Base-by-base conservation (phyloP, 345 rosid genomes). In the Rhodomyrtus tomentosa region DNA sequence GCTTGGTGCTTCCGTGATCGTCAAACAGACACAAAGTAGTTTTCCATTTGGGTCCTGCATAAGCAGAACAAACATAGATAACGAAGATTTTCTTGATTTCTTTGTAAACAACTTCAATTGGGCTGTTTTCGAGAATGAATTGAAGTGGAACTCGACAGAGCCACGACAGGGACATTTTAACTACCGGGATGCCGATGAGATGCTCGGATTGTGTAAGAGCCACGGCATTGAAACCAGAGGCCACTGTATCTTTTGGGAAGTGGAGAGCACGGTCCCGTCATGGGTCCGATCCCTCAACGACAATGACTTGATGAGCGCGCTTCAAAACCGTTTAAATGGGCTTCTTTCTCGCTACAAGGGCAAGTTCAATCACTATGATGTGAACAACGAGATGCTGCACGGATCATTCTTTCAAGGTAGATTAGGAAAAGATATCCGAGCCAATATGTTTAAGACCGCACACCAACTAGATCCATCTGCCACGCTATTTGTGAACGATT, bases 171-270 rank as follows among this genome's bases (percentile, higher is more conserved):
- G 99, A 20, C 94, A 88, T 54, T 79, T 94, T 83, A 95, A 94
- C 88, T 97, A 95, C 88, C 88, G 86, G 80, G 98, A 95, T 68
- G 98, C 99, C 3, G 98, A 97, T 87, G 96, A 91, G 86, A 90
- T 97, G 98, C 85, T 97, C 54, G 92, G 86, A 10, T 84, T 95
- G 82, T 97, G 98, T 79, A 86, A 82, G 80, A 90, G 82, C 21
- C 86, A 94, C 86, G 90, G 91, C 89, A 90, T 97, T 42, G 62
- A 94, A 81, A 85, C 91, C 74, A 86, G 99, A 79, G 99, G 98
- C 45, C 99, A 97, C 84, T 97, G 99, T 84, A 95, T 97, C 92
- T 95, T 97, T 92, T 95, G 99, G 98, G 99, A 97, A 88, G 98
- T 94, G 13, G 95, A 95, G 84, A 87, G 88, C 55, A 86, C 89